These are phyloP conservation scores for Gracilaria domingensis DNA, from an alignment of 23 red algal genomes.

Conservation along the genomic window DNA sequence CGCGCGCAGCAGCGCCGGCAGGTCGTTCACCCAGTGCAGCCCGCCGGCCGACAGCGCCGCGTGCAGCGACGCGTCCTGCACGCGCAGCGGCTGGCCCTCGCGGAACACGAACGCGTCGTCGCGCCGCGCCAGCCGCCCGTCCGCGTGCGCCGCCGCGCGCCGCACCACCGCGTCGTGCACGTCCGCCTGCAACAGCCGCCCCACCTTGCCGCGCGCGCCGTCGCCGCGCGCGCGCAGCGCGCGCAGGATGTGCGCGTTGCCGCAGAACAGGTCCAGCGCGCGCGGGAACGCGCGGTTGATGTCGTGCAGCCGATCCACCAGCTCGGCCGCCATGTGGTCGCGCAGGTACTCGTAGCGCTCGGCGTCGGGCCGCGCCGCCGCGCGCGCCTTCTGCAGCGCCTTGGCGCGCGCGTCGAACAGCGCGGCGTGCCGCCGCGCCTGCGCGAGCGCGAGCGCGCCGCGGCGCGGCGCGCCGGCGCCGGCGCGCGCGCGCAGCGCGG, in stretches of 20 bases:
- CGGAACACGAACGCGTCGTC: conserved; percentile 15
- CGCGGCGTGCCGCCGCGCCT: background rate
- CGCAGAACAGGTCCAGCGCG: conserved; percentile 86
- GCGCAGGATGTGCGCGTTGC: conserved; percentile 78
- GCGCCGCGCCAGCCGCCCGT: background rate
- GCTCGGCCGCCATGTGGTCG: conserved; percentile 57
- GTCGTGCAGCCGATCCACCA: conserved; percentile 88
- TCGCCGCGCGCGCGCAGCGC: conserved; percentile 33
- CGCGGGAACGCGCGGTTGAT: conserved; percentile 66
- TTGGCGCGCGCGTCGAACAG: conserved; percentile 80
- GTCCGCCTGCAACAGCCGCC: conserved; percentile 43
- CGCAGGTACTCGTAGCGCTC: conserved; percentile 82
- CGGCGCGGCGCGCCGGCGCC: too few species aligned
- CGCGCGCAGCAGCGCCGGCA: conserved; percentile 60
- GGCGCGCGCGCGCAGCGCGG: too few species aligned
- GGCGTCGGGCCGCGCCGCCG: conserved; percentile 45
- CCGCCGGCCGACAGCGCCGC: conserved; percentile 70
- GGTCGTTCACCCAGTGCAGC: conserved; percentile 99
- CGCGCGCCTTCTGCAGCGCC: conserved; percentile 60
- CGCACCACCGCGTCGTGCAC: conserved; percentile 35
- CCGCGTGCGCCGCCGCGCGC: background rate
- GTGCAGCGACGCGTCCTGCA: conserved; percentile 64
- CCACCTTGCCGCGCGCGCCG: background rate
- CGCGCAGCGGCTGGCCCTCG: background rate
- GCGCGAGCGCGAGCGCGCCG: too few species aligned